Evolutionary conservation across 805 yeast species (phyloP).

Genomic region (Schwanniomyces yamadae): DNA sequence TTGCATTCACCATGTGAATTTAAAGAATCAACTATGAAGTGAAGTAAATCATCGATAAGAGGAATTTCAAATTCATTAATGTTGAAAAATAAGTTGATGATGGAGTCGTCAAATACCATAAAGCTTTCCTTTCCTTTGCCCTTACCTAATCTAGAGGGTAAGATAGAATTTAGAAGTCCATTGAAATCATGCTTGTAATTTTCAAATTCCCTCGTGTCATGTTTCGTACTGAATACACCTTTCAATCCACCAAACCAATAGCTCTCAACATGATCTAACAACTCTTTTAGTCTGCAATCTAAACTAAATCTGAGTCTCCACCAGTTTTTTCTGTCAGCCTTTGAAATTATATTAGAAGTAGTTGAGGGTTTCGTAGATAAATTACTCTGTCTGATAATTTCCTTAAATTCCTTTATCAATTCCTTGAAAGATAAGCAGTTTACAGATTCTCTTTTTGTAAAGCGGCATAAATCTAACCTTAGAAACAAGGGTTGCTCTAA

Average conservation of each 20-base stretch:
- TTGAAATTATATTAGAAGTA: conserved; percentile 51
- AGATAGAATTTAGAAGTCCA: conserved; percentile 10
- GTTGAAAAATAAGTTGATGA: conserved; percentile 20
- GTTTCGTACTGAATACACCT: conserved; percentile 52
- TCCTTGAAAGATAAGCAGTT: conserved; percentile 40
- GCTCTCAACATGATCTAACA: conserved; percentile 59
- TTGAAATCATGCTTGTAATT: conserved; percentile 20
- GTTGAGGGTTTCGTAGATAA: conserved; percentile 53
- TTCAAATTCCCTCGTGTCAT: conserved; percentile 17
- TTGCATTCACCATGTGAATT: conserved; percentile 62
- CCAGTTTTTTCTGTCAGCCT: conserved; percentile 68
- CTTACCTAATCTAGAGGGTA: conserved; percentile 12
- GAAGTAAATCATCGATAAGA: conserved; percentile 60
- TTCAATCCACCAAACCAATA: conserved; percentile 79
- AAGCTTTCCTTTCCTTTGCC: conserved; percentile 6
- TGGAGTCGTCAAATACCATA: conserved; percentile 14
- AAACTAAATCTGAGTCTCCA: conserved; percentile 68
- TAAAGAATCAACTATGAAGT: conserved; percentile 59
- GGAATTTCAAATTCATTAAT: conserved; percentile 19
- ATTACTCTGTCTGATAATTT: conserved; percentile 62
- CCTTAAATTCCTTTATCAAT: conserved; percentile 27
- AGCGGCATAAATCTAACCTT: conserved; percentile 60
- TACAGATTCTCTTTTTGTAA: conserved; percentile 43
- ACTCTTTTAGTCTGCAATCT: conserved; percentile 52
- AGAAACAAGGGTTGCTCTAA: conserved; percentile 43